Base-by-base conservation (phyloP, 2,329 filamentous ascomycete species). In the Fusarium floridanum region DNA sequence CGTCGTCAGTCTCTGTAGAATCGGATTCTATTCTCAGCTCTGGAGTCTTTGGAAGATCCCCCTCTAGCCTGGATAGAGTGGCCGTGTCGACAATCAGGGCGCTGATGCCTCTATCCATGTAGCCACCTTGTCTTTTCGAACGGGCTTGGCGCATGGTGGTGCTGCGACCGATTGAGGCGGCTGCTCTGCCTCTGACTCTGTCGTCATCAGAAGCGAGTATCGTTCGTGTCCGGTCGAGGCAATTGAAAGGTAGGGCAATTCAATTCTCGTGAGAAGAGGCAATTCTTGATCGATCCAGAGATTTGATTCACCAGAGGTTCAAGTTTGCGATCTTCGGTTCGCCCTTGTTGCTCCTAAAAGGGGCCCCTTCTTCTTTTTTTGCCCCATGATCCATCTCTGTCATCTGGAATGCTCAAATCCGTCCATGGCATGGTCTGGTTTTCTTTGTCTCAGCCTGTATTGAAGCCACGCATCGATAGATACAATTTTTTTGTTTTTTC, bases 381-480 rank as follows among this genome's bases (percentile, higher is more conserved):
- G 48, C 48, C 48, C 48, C 48, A 53, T 53, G n/a, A 20, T 43
- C 41, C 48, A 32, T 53, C 48, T 53, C 27, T 32, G 48, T 53
- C 48, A 53, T 53, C 48, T 32, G 48, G 48, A 53, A 53, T 53
- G 48, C 48, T 53, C 17, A 1, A n/a, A 53, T 29, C 48, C 48
- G 48, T 32, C 48, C 48, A 53, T 53, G 48, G 48, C 48, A 53
- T 53, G 48, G 48, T 32, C 48, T 32, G 11, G 48, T 53, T 53
- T 53, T 29, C 48, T 53, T 53, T 53, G 48, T 53, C 48, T 53
- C 48, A 53, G 48, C 48, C 48, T 32, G 17, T 53, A 53, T 53
- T 53, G 48, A 53, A 53, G 48, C 48, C 48, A 53, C 48, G 11
- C 48, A 53, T 53, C 48, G 48, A 53, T 53, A 53, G 48, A 53